Conservation (phyloP, 2,329 filamentous ascomycete genomes). For the Chaetomiaceae sp. region DNA sequence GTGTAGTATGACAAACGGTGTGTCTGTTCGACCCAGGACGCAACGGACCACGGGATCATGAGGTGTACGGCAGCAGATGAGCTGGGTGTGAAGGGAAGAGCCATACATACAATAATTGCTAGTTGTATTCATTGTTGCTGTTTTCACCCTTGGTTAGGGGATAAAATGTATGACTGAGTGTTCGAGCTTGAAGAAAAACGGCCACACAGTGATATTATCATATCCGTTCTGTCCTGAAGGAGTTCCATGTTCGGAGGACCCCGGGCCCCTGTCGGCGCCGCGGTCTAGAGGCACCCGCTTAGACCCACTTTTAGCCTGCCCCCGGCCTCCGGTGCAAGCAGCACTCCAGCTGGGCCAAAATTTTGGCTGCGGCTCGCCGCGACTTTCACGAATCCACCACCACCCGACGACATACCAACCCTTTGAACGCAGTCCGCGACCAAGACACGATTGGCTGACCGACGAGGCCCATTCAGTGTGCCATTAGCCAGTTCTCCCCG, state of each 20-base stretch:
- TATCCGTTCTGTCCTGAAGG: not conserved
- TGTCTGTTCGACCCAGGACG: not conserved
- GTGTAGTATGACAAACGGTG: not conserved
- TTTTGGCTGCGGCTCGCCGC: constrained; percentile 6
- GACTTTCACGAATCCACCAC: constrained; percentile 3
- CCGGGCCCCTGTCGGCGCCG: too few relatives aligned
- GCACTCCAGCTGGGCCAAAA: constrained; percentile 10
- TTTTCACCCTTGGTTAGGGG: too few relatives aligned
- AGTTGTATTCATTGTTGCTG: not conserved
- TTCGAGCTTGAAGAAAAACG: too few relatives aligned
- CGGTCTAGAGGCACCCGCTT: too few relatives aligned
- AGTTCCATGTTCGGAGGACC: not conserved
- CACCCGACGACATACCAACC: not conserved
- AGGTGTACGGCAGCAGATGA: too few relatives aligned
- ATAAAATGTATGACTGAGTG: too few relatives aligned
- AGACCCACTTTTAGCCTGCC: constrained; percentile 8
- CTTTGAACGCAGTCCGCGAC: not conserved
- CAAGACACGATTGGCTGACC: not conserved
- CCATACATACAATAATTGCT: not conserved
- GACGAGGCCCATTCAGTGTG: not conserved
- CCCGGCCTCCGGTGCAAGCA: not conserved
- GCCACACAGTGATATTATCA: too few relatives aligned
- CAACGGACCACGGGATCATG: too few relatives aligned
- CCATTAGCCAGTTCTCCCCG: too few relatives aligned
- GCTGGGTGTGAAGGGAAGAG: not conserved